Evolutionary conservation across 2,329 filamentous ascomycete species (phyloP).

Genomic region (Fusarium tuaranense): DNA sequence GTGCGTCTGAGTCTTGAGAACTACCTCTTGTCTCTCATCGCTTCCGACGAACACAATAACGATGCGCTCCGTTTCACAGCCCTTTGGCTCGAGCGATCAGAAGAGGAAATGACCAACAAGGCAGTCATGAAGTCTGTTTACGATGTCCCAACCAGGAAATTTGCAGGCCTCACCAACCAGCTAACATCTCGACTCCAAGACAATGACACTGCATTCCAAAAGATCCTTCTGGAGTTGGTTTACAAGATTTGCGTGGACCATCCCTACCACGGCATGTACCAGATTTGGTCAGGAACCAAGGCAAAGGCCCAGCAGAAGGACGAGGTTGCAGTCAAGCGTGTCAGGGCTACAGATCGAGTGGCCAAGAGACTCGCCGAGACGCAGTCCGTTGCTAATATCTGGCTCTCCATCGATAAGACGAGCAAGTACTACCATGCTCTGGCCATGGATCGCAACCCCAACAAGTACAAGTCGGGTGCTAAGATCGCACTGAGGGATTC

Average conservation of each 20-base stretch:
- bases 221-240: conserved; percentile 78
- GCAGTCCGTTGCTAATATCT: conserved; percentile 65
- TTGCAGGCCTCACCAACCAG: conserved; percentile 94
- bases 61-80: conserved; percentile 93
- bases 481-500: conserved; percentile 75
- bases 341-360: conserved; percentile 78
- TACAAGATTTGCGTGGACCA: conserved; percentile 90
- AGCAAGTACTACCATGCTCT: conserved; percentile 75
- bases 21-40: conserved; percentile 85
- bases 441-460: conserved; percentile 73
- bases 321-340: conserved; percentile 78
- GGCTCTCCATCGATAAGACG: conserved; percentile 79
- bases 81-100: conserved; percentile 90
- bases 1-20: conserved; percentile 92
- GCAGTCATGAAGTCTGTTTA: conserved; percentile 78
- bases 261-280: conserved; percentile 97
- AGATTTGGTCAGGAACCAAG: conserved; percentile 87
- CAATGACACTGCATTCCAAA: conserved; percentile 78
- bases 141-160: conserved; percentile 88
- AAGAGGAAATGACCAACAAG: conserved; percentile 80
- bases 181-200: conserved; percentile 91
- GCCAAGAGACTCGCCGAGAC: conserved; percentile 69
- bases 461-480: conserved; percentile 74
- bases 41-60: conserved; percentile 89
- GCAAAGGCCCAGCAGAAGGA: conserved; percentile 78